Conservation (phyloP, 805 yeast species). For the Sporopachydermia lactativora region DNA sequence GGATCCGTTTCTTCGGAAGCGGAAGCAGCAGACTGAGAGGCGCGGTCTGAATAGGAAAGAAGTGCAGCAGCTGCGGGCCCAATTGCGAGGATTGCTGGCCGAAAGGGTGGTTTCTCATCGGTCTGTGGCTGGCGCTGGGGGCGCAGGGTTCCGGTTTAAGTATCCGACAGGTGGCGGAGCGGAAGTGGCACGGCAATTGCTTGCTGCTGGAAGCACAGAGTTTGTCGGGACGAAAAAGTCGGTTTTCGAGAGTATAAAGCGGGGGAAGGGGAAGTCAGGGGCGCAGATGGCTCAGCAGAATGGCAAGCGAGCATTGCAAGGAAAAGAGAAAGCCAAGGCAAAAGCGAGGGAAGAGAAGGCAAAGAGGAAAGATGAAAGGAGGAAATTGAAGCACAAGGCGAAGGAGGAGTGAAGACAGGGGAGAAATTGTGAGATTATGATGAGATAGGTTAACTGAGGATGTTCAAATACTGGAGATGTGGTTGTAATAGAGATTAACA, state of each 20-base stretch:
- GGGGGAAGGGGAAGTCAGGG: too few species aligned
- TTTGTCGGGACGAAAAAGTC: background rate
- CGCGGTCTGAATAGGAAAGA: constrained; percentile 32
- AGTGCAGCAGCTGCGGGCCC: constrained; percentile 28
- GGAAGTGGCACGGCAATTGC: background rate
- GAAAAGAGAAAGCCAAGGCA: too few species aligned
- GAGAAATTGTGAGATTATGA: too few species aligned
- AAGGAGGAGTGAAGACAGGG: too few species aligned
- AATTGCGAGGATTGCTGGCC: constrained; percentile 37
- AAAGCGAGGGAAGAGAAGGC: too few species aligned
- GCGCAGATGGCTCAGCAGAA: too few species aligned
- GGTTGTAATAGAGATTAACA: too few species aligned
- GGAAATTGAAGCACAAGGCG: too few species aligned
- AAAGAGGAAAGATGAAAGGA: too few species aligned
- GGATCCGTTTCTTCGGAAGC: constrained; percentile 4
- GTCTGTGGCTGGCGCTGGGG: constrained; percentile 37
- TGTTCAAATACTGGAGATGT: too few species aligned
- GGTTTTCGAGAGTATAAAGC: background rate
- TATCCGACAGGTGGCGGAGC: constrained; percentile 1
- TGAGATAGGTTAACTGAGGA: too few species aligned
- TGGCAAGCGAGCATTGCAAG: too few species aligned
- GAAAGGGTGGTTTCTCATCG: constrained; percentile 31
- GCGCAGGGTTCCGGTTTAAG: background rate
- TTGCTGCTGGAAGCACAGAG: background rate
- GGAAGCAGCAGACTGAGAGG: constrained; percentile 2